Evolutionary conservation across 1,284 basidiomycete genomes (phyloP).

Genomic region (Omphalotus olearius): DNA sequence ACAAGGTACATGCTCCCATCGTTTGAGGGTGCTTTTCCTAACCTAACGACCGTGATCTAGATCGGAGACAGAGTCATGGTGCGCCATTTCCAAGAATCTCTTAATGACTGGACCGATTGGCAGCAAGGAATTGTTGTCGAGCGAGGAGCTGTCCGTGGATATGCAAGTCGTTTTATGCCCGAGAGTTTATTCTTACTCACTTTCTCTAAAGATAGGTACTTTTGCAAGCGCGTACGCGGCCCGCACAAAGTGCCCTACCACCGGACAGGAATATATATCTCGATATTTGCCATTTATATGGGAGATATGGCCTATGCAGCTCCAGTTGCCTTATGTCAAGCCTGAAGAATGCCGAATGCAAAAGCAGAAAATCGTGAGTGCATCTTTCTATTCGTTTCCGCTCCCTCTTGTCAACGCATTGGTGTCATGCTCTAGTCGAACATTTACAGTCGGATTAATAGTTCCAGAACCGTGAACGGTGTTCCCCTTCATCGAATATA

Average conservation of each 20-base stretch:
- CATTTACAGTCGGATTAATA: not conserved
- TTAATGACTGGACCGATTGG: constrained; percentile 6
- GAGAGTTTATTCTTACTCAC: not conserved
- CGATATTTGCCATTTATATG: constrained; percentile 1
- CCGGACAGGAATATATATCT: not conserved
- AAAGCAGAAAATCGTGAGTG: not conserved
- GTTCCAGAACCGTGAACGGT: not conserved
- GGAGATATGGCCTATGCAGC: constrained; percentile 5
- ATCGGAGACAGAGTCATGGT: constrained; percentile 3
- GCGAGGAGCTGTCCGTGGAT: not conserved
- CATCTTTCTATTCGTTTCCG: not conserved
- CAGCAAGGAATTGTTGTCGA: constrained; percentile 1
- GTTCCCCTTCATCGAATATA: not conserved
- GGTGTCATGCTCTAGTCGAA: not conserved
- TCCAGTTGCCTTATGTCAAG: not conserved
- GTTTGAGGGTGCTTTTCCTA: not conserved
- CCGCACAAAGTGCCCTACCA: not conserved
- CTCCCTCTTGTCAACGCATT: not conserved
- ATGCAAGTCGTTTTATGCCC: not conserved
- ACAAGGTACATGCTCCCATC: not conserved
- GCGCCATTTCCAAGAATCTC: not conserved
- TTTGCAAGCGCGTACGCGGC: constrained; percentile 4
- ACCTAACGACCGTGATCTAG: not conserved
- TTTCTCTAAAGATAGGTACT: not conserved
- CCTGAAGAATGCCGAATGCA: not conserved